Evolutionary conservation across 805 yeast species (phyloP), one percentile per base, ranked within the genome.

Genomic region (Zygotorulaspora danielsina): DNA sequence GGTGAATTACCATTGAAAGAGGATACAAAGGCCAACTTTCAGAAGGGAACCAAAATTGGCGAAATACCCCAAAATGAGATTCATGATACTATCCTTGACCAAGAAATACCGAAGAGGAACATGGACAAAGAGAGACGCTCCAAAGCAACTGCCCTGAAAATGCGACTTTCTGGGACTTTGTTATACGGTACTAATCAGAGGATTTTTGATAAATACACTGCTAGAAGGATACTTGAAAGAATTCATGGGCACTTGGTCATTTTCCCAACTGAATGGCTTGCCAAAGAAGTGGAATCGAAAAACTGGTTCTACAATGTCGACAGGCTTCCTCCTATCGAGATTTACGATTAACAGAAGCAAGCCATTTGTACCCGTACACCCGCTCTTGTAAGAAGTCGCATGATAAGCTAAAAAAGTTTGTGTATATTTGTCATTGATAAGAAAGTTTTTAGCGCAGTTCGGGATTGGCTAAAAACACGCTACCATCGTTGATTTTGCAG

Each of bases 281-380:
- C 75, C 51, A 75, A 79, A 42, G 98, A 93, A 63, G 76, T 88
- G 20, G 96, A 89, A 41, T 77, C 85, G 5, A 90, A 86, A 8
- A 93, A 94, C 57, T 90, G 97, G 97, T 89, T 88, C 60, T 89
- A 86, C 68, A 86, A 82, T 53, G 81, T 94, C 35, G 98, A 93
- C 57, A 78, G 95, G 54, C 69, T 93, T 19, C 96, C 97, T 4
- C 98, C 98, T 1, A 78, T 93, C 40, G 97, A 93, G 57, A 90
- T 93, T 38, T 93, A 84, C 60, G 90, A 88, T 54, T 87, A 44
- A 44, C 34, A 9, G 4, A 3, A 13, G 24, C n/a, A 13, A 9
- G 11, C 8, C 16, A 18, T 20, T 12, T 19, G 27, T 21, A 27
- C 29, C 42, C 42, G 38, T 29, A 21, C 42, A 29, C 42, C 37